A percentile compares a stretch with the other conserved stretches of the same genome.
Evolutionary conservation across 2,329 filamentous ascomycete genomes (phyloP).

Genomic region (Exophiala alcalophila): DNA sequence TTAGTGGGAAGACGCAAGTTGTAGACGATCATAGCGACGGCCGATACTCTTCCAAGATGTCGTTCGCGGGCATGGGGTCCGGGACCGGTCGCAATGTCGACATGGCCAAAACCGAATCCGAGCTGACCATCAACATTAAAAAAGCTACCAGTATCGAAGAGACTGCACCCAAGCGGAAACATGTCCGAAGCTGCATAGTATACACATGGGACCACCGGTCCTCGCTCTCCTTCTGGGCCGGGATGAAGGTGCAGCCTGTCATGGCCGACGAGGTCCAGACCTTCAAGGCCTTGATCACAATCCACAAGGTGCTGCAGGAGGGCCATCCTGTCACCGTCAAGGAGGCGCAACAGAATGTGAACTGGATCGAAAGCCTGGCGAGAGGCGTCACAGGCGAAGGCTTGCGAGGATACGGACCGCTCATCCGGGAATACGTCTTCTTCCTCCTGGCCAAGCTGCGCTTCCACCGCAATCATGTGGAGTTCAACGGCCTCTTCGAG

Average conservation of each 20-base stretch:
- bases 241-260: conserved; percentile 94
- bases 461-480: conserved; percentile 95
- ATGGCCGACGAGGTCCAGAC: conserved; percentile 97
- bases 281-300: conserved; percentile 95
- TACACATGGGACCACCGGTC: conserved; percentile 99
- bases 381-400: conserved; percentile 80
- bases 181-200: conserved; percentile 96
- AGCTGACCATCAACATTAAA: conserved; percentile 64
- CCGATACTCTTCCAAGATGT: conserved; percentile 21
- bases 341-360: conserved; percentile 83
- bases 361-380: conserved; percentile 90
- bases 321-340: conserved; percentile 83
- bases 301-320: conserved; percentile 97
- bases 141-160: conserved; percentile 61
- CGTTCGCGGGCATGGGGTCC: conserved; percentile 21
- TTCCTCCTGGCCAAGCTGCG: conserved; percentile 90
- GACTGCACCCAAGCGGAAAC: conserved; percentile 61
- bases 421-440: conserved; percentile 96
- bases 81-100: conserved; percentile 29
- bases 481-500: conserved; percentile 97
- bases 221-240: conserved; percentile 90
- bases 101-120: conserved; percentile 52
- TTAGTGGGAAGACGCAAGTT: conserved; percentile 21
- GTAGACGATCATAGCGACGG: conserved; percentile 15
- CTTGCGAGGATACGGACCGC: conserved; percentile 77